A percentile compares a stretch with the other conserved stretches of the same genome.
phyloP scores from a whole-genome alignment of 257 asterid genomes.

The Solanum bulbocastanum region DNA sequence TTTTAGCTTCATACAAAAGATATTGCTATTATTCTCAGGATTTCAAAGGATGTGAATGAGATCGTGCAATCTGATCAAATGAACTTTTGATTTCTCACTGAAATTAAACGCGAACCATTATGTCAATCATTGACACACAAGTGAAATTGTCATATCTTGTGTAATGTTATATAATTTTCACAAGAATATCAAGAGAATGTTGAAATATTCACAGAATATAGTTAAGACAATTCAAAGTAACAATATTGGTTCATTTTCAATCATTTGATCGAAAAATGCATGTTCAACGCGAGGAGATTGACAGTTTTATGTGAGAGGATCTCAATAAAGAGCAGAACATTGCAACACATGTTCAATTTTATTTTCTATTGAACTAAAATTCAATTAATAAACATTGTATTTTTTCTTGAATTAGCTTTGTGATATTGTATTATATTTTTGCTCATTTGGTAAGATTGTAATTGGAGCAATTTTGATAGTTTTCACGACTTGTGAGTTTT shows the following conservation, averaged over 20 bases:
- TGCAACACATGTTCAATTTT: not conserved
- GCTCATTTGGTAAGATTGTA: not conserved
- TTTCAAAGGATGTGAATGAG: no score
- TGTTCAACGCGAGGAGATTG: not conserved
- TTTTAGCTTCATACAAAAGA: no score
- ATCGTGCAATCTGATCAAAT: not conserved
- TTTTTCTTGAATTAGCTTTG: not conserved
- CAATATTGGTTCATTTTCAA: accelerated
- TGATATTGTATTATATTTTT: not conserved
- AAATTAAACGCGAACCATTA: not conserved
- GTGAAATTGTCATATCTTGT: not conserved
- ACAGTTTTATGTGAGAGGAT: not conserved
- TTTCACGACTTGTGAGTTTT: not conserved
- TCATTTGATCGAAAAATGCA: not conserved
- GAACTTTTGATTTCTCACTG: not conserved
- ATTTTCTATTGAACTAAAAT: no score
- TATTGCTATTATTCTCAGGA: no score
- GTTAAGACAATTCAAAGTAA: not conserved
- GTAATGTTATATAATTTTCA: no score
- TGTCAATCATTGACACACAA: not conserved
- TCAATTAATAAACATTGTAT: not conserved
- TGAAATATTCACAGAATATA: no score
- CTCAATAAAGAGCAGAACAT: not conserved
- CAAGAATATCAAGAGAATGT: not conserved
- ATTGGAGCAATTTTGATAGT: not conserved